These are phyloP conservation scores for Mortierella antarctica DNA, from an alignment of 192 early-diverging fungal species.

Conservation along the genomic window DNA sequence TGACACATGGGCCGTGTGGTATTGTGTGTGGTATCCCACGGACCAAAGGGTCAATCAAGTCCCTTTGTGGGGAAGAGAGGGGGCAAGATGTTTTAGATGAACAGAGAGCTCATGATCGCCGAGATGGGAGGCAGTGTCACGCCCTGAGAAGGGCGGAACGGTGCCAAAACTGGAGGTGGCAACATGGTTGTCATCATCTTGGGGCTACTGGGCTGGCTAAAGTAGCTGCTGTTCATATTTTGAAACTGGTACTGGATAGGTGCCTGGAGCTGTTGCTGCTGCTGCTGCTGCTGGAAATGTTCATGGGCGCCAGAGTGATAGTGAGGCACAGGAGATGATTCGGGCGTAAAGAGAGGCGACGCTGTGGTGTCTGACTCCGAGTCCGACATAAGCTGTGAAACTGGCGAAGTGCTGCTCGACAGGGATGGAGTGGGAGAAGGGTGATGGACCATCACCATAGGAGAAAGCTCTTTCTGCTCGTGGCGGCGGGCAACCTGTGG, in stretches of 20 bases:
- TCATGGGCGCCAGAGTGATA: background rate
- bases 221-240: constrained; percentile 23
- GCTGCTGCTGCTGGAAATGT: constrained; percentile 12
- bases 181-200: constrained; percentile 24
- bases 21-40: too few species aligned
- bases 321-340: constrained; percentile 57
- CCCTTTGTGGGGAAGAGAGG: background rate
- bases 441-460: constrained; percentile 17
- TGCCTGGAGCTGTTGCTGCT: constrained; percentile 7
- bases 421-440: constrained; percentile 14
- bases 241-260: constrained; percentile 40
- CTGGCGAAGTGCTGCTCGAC: constrained; percentile 33
- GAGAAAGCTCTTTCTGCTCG: constrained; percentile 11
- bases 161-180: constrained; percentile 48
- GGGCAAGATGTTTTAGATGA: constrained; percentile 26
- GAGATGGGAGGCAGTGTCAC: constrained; percentile 54
- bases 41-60: too few species aligned
- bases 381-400: constrained; percentile 37
- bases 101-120: constrained; percentile 49
- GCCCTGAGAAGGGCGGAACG: constrained; percentile 38
- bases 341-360: constrained; percentile 60
- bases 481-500: constrained; percentile 12
- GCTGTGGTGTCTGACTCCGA: constrained; percentile 43
- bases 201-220: constrained; percentile 26
- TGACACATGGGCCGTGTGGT: too few species aligned